A percentile compares a stretch with the other conserved stretches of the same genome.
phyloP scores from a whole-genome alignment of 2,329 filamentous ascomycete genomes.

The Chaetomiaceae sp. region DNA sequence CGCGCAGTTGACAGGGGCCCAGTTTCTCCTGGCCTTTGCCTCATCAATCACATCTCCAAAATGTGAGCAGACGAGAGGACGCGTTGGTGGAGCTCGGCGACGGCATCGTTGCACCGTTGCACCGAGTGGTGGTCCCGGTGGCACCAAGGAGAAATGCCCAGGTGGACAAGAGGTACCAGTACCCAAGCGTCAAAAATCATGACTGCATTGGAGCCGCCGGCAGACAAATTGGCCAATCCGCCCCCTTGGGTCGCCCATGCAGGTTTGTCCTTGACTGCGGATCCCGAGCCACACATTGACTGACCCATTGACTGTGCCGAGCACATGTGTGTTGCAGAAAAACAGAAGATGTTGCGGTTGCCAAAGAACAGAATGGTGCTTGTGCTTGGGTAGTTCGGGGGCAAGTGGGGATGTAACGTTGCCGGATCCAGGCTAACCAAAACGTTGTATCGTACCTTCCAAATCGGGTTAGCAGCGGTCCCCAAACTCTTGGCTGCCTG shows the following conservation, averaged over 20 bases:
- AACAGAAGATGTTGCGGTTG: too few species aligned
- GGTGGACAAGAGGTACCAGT: too few species aligned
- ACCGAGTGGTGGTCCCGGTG: background rate
- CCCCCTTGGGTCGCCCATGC: background rate
- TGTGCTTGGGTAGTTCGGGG: background rate
- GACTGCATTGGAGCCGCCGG: background rate
- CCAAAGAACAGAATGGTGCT: too few species aligned
- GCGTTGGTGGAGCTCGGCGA: background rate
- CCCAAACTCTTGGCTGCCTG: background rate
- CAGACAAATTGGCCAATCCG: background rate
- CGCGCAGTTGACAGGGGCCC: too few species aligned
- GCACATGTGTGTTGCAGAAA: too few species aligned
- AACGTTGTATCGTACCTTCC: slow-evolving; percentile 14
- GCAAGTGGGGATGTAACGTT: slow-evolving; percentile 23
- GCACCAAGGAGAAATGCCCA: background rate
- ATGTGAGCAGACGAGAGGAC: background rate
- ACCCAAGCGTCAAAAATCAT: background rate
- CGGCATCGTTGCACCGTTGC: slow-evolving; percentile 1
- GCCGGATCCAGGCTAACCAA: slow-evolving; percentile 17
- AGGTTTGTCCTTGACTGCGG: background rate
- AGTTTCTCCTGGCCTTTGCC: background rate
- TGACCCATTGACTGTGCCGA: too few species aligned
- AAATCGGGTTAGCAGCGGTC: slow-evolving; percentile 5
- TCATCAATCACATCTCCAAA: background rate
- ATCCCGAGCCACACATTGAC: background rate